Conservation (phyloP, 2,329 filamentous ascomycete species). For the Trichoderma brevicompactum region DNA sequence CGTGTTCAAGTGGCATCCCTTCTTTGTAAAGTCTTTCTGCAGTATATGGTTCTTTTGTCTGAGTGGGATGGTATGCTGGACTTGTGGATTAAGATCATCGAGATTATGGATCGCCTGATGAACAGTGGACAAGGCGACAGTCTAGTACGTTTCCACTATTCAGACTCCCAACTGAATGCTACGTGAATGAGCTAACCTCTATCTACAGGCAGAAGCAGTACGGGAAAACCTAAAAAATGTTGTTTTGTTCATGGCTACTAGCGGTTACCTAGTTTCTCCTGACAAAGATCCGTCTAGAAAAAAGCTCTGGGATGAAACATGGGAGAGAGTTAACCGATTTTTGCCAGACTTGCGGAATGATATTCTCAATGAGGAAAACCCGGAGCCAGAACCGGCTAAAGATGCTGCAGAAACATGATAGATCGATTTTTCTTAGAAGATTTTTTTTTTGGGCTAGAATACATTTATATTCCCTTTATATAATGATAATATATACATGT, state of each 20-base stretch:
- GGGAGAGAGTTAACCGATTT: constrained; percentile 69
- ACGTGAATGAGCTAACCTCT: constrained; percentile 1
- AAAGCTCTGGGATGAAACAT: constrained; percentile 65
- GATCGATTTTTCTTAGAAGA: background rate
- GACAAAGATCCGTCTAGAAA: constrained; percentile 58
- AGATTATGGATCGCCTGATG: constrained; percentile 94
- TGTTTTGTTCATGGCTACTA: constrained; percentile 90
- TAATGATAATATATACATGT: background rate
- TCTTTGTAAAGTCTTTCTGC: constrained; percentile 92
- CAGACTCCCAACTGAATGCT: background rate
- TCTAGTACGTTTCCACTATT: constrained; percentile 61
- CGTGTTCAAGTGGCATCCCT: constrained; percentile 88
- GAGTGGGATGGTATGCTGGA: constrained; percentile 89
- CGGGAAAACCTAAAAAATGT: constrained; percentile 97
- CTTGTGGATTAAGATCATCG: constrained; percentile 89
- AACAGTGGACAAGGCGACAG: constrained; percentile 93
- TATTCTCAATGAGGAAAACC: constrained; percentile 13
- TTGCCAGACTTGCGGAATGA: constrained; percentile 63
- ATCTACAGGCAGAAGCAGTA: constrained; percentile 81
- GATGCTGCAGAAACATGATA: constrained; percentile 2
- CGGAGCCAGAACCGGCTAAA: constrained; percentile 3
- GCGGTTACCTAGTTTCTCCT: constrained; percentile 79
- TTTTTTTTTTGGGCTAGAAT: constrained; percentile 6
- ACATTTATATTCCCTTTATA: background rate
- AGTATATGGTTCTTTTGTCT: constrained; percentile 84